These are phyloP conservation scores for Sphagnum contortum DNA, from an alignment of 225 moss, liverwort and hornwort species.

Conservation along the genomic window DNA sequence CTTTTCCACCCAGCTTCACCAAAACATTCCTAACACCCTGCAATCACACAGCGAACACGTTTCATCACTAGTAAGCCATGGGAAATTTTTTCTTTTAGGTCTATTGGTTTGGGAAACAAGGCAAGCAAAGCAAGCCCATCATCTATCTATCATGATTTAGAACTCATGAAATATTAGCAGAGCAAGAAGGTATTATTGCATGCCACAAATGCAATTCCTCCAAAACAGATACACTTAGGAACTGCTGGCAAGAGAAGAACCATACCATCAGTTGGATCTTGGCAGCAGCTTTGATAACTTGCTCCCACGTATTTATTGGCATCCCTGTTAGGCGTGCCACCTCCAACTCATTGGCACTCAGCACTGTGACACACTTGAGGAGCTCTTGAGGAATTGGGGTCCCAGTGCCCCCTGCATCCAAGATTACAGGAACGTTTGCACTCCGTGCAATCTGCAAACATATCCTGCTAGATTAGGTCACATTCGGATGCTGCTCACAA, in stretches of 20 bases:
- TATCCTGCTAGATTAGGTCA: conserved; percentile 33
- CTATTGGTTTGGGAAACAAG: no score
- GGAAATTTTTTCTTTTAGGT: background rate
- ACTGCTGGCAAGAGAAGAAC: background rate
- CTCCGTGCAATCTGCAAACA: conserved; percentile 56
- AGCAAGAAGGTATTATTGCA: background rate
- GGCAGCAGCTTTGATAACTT: conserved; percentile 48
- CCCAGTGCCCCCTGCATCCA: conserved; percentile 68
- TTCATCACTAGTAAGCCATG: background rate
- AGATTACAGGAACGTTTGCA: conserved; percentile 61
- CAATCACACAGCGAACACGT: background rate
- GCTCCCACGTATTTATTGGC: conserved; percentile 40
- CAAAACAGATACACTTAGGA: no score
- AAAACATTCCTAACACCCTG: conserved; percentile 75
- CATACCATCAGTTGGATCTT: conserved; percentile 53
- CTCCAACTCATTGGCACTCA: conserved; percentile 58
- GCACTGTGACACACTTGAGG: conserved; percentile 57
- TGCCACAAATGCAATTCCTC: background rate
- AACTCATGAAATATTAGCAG: no score
- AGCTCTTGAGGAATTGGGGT: conserved; percentile 56
- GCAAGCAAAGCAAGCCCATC: no score
- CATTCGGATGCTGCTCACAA: conserved; percentile 10
- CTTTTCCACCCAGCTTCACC: conserved; percentile 56
- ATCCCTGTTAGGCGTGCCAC: conserved; percentile 53
- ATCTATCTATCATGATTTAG: no score